Conservation (phyloP, 805 yeast genomes). For the Candida montana region DNA sequence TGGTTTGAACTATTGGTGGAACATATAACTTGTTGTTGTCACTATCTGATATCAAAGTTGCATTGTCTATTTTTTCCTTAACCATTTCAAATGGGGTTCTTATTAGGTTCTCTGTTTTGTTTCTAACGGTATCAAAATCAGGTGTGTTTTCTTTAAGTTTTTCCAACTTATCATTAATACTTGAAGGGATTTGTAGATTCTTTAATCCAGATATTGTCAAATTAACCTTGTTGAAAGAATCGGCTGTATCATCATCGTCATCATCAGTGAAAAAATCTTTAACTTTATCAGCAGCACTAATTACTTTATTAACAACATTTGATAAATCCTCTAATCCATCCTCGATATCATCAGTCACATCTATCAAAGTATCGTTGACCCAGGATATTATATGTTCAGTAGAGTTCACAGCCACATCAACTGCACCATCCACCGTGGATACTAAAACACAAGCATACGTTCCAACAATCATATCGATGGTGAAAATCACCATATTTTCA, state of each 20-base stretch:
- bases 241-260: conserved; percentile 26
- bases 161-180: conserved; percentile 55
- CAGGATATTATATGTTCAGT: conserved; percentile 55
- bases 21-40: conserved; percentile 29
- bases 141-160: conserved; percentile 51
- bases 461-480: conserved; percentile 71
- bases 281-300: conserved; percentile 46
- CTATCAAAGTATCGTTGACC: conserved; percentile 56
- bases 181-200: conserved; percentile 58
- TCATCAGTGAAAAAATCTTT: conserved; percentile 51
- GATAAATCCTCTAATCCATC: conserved; percentile 61
- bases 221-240: conserved; percentile 42
- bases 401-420: conserved; percentile 66
- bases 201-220: conserved; percentile 51
- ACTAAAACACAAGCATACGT: conserved; percentile 81
- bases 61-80: conserved; percentile 34
- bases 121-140: conserved; percentile 57
- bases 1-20: conserved; percentile 31
- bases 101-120: conserved; percentile 49
- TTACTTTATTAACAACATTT: conserved; percentile 47
- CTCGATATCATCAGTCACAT: conserved; percentile 56
- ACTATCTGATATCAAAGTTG: conserved; percentile 17
- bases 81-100: conserved; percentile 54
- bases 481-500: conserved; percentile 55
- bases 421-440: conserved; percentile 68